Evolutionary conservation across 306 rosid species (phyloP).

Genomic region (Gynostemma pentaphyllum): DNA sequence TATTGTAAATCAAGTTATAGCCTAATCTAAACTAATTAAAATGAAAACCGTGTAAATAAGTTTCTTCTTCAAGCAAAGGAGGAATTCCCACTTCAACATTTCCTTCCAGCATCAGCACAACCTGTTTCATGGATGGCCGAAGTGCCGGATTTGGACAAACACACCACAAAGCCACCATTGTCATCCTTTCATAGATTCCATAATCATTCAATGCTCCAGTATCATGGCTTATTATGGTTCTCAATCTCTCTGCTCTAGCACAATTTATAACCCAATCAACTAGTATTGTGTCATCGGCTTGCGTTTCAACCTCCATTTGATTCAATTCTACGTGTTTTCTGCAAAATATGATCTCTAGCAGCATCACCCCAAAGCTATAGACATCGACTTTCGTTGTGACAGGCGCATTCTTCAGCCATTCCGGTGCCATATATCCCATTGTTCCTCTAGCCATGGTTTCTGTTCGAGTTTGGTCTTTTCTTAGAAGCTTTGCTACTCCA

Average conservation of each 20-base stretch:
- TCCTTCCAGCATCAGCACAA: constrained; percentile 29
- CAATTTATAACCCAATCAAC: constrained; percentile 19
- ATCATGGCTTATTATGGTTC: constrained; percentile 1
- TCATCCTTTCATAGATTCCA: constrained; percentile 4
- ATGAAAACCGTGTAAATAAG: background rate
- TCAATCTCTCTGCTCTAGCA: background rate
- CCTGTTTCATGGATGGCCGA: constrained; percentile 25
- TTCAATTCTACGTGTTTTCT: constrained; percentile 12
- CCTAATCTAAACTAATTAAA: background rate
- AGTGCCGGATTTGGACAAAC: constrained; percentile 14
- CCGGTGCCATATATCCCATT: constrained; percentile 24
- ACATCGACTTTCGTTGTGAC: constrained; percentile 23
- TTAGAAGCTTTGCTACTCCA: constrained; percentile 27
- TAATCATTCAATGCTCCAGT: background rate
- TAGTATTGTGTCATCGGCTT: constrained; percentile 14
- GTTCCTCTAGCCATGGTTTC: constrained; percentile 27
- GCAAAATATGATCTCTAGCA: constrained; percentile 26
- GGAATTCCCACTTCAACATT: constrained; percentile 17
- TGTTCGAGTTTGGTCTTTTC: constrained; percentile 21
- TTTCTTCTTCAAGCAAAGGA: constrained; percentile 2
- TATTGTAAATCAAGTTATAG: background rate
- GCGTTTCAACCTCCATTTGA: constrained; percentile 8
- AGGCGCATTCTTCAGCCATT: constrained; percentile 22
- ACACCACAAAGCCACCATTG: constrained; percentile 27
- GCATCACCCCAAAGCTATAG: constrained; percentile 28